These are phyloP conservation scores for Gossypium armourianum DNA, from an alignment of 441 rosid genomes.

Conservation along the genomic window DNA sequence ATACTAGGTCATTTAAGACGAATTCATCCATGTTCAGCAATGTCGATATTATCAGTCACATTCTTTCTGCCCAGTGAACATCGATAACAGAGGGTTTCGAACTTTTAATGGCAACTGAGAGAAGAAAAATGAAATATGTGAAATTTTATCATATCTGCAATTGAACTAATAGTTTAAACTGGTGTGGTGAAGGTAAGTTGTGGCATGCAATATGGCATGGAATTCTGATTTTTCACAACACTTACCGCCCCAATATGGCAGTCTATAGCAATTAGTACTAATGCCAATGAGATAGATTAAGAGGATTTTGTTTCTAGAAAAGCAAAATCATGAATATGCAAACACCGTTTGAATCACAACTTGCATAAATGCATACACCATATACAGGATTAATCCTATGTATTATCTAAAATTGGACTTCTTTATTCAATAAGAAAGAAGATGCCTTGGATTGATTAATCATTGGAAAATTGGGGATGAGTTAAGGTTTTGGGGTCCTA, in stretches of 20 bases:
- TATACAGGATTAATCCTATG: conserved; percentile 11
- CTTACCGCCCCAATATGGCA: not conserved
- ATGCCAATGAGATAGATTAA: not conserved
- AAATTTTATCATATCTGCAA: not conserved
- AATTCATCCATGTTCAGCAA: not conserved
- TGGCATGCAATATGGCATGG: not conserved
- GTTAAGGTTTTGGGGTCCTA: conserved; percentile 23
- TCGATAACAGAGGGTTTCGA: no score
- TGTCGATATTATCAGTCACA: not conserved
- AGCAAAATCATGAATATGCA: not conserved
- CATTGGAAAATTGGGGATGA: conserved; percentile 13
- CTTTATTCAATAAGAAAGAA: not conserved
- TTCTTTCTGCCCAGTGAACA: not conserved
- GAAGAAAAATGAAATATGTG: no score
- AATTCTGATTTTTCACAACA: not conserved
- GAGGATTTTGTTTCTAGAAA: no score
- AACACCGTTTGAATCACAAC: not conserved
- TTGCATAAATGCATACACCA: conserved; percentile 5
- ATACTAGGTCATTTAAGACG: not conserved
- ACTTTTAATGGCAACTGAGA: no score
- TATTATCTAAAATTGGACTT: conserved; percentile 2
- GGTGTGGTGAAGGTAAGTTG: not conserved
- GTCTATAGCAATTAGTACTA: not conserved
- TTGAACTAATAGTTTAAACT: not conserved
- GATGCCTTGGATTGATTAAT: conserved; percentile 21